These are phyloP conservation scores for Metarhizium album DNA, from an alignment of 2,329 filamentous ascomycete species.

Conservation along the genomic window DNA sequence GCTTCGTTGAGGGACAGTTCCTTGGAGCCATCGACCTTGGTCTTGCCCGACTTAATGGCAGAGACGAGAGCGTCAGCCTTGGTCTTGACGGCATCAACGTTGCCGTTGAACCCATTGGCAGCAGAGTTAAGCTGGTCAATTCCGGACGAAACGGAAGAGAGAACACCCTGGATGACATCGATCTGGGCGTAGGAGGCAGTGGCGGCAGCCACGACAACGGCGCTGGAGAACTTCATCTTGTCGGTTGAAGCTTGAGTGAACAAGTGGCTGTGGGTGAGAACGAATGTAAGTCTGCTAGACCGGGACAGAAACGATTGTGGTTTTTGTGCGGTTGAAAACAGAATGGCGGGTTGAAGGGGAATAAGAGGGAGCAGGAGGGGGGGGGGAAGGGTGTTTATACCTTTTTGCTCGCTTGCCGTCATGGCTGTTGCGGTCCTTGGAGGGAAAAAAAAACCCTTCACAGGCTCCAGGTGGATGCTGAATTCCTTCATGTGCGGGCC, in stretches of 20 bases:
- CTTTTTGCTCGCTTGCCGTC: not conserved
- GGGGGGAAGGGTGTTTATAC: constrained; percentile 3
- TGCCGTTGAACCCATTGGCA: constrained; percentile 14
- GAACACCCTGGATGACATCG: constrained; percentile 6
- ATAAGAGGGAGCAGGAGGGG: not conserved
- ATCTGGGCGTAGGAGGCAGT: constrained; percentile 10
- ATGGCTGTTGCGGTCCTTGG: not conserved
- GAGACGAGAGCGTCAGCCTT: constrained; percentile 13
- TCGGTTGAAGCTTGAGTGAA: not conserved
- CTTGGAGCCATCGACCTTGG: constrained; percentile 8
- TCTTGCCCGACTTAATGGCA: constrained; percentile 10
- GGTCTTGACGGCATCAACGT: constrained; percentile 10
- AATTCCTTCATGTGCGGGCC: not conserved
- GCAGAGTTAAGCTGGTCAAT: constrained; percentile 14
- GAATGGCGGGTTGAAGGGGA: constrained; percentile 1
- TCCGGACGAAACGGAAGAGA: constrained; percentile 4
- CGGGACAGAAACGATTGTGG: constrained; percentile 1
- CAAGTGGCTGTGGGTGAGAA: constrained; percentile 3
- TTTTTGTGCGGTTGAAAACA: constrained; percentile 1
- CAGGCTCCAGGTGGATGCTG: not conserved
- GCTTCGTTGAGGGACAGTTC: constrained; percentile 10
- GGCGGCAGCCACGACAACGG: constrained; percentile 8
- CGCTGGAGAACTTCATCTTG: constrained; percentile 12
- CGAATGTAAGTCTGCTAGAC: constrained; percentile 7
- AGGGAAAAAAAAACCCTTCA: not conserved